These are phyloP conservation scores for Neostapfia colusana DNA, from an alignment of 176 grass and related monocot species.

Conservation along the genomic window DNA sequence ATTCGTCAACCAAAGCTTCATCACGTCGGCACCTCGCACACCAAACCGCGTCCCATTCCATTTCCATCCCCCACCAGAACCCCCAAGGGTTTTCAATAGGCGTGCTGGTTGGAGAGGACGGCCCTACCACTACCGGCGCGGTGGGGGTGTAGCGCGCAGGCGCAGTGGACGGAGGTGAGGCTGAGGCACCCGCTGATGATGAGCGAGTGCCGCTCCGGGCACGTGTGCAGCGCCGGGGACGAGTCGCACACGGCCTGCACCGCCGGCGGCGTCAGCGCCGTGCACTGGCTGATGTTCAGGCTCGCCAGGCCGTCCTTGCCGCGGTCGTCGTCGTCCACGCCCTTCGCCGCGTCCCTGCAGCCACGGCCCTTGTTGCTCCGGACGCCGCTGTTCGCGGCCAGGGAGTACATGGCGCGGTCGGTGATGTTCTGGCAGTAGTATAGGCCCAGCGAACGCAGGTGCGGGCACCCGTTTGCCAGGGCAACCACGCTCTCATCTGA, in stretches of 20 bases:
- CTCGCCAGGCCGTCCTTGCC: slow-evolving; percentile 55
- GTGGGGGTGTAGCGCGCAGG: slow-evolving; percentile 64
- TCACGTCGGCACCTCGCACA: neutral
- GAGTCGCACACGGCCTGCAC: slow-evolving; percentile 87
- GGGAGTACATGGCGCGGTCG: slow-evolving; percentile 83
- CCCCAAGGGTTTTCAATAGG: slow-evolving; percentile 40
- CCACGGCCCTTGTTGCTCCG: slow-evolving; percentile 46
- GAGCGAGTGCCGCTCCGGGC: slow-evolving; percentile 76
- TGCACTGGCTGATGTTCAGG: slow-evolving; percentile 94
- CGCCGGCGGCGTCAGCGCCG: slow-evolving; percentile 74
- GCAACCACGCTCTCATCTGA: slow-evolving; percentile 85
- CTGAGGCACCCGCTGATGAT: slow-evolving; percentile 91
- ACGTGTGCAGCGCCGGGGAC: slow-evolving; percentile 78
- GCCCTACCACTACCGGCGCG: slow-evolving; percentile 37
- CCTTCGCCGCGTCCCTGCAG: slow-evolving; percentile 36
- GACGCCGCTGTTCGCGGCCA: slow-evolving; percentile 62
- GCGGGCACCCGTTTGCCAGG: slow-evolving; percentile 58
- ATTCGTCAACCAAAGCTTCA: neutral
- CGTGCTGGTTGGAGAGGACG: slow-evolving; percentile 50
- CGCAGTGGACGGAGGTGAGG: slow-evolving; percentile 87
- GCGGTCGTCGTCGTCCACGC: neutral
- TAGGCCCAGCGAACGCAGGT: slow-evolving; percentile 63
- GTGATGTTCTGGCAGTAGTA: slow-evolving; percentile 98
- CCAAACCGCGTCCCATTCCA: neutral
- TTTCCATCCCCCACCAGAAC: neutral